Base-by-base conservation (phyloP, 2,329 filamentous ascomycete genomes). In the Stagonosporopsis vannaccii region DNA sequence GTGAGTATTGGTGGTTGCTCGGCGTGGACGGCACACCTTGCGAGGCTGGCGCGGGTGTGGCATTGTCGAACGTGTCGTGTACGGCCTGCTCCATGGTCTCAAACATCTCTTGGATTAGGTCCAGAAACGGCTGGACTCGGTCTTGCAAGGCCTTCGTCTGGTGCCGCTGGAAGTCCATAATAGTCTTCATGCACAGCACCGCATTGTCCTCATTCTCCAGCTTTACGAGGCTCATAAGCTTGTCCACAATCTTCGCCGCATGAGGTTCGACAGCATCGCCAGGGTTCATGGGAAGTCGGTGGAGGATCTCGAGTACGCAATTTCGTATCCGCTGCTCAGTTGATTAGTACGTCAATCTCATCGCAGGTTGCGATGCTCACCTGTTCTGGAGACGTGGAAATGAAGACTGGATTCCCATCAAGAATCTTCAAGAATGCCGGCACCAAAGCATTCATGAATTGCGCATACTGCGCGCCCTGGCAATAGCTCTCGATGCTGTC, bases 121-220 rank as follows among this genome's bases (percentile, higher is more conserved):
- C 88, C 56, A 99, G 80, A 75, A 99, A 99, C 2, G 87, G 85
- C 75, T 98, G 94, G 3, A 97, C 93, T 73, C 91, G 92, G 55
- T 85, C 84, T n/a, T 80, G 79, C 7, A 97, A 87, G 23, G 89
- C 87, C 78, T 94, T 96, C 54, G 89, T 86, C 77, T 98, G 94
- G 72, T 97, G 92, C 44, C 95, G 88, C 84, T 96, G 92, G 62
- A 98, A 89, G 73, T 99, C 95, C 81, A 97, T 97, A 47, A 96
- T 92, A 13, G 94, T 96, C 82, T 99, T 99, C 79, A 99, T 92
- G 74, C 94, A 97, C 60, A 99, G 81, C n/a, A 96, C 92, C 2
- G 94, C 95, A 82, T 99, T 99, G 61, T 99, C 95, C 78, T 99
- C 95, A 69, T 99, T 99, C 77, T 99, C 95, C 37, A 87, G 89